phyloP scores from a whole-genome alignment of 352 stramenopile genomes.

The Hyaloperonospora arabidopsidis region DNA sequence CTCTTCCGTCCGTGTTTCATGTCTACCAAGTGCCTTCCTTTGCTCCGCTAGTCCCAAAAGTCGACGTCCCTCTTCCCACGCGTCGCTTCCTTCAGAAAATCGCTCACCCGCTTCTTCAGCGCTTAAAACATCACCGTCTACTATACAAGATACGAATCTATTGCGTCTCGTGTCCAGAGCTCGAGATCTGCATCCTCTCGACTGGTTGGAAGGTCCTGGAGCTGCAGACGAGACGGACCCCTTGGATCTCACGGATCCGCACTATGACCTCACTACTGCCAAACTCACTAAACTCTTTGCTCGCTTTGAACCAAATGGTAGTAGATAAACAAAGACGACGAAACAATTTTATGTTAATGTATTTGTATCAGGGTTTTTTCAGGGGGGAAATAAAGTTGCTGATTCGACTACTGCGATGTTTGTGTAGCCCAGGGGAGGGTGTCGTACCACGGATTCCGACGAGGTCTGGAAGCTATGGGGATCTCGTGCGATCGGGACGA shows the following conservation, averaged over 20 bases:
- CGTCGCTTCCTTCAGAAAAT: not conserved
- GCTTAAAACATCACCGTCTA: slow-evolving; percentile 20
- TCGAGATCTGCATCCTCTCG: slow-evolving; percentile 42
- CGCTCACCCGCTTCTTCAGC: slow-evolving; percentile 6
- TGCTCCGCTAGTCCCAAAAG: not conserved
- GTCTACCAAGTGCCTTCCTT: not conserved
- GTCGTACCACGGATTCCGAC: slow-evolving; percentile 67
- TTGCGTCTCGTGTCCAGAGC: slow-evolving; percentile 51
- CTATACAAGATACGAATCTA: slow-evolving; percentile 59
- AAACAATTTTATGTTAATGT: too few species aligned
- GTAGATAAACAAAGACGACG: not conserved
- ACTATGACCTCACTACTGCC: slow-evolving; percentile 74
- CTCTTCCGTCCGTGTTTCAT: not conserved
- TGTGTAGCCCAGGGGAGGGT: slow-evolving; percentile 46
- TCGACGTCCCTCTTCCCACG: not conserved
- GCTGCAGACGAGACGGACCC: slow-evolving; percentile 37
- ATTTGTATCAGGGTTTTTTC: too few species aligned
- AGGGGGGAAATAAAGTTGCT: not conserved
- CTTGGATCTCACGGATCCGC: slow-evolving; percentile 70
- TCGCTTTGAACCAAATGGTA: slow-evolving; percentile 54
- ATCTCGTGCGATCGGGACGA: slow-evolving; percentile 58
- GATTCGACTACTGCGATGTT: slow-evolving; percentile 2
- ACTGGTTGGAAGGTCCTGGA: slow-evolving; percentile 47
- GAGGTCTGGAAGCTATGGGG: slow-evolving; percentile 63
- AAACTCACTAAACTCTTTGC: slow-evolving; percentile 67